phyloP scores from a whole-genome alignment of 2,329 filamentous ascomycete species.

The Furcasterigmium sp. region DNA sequence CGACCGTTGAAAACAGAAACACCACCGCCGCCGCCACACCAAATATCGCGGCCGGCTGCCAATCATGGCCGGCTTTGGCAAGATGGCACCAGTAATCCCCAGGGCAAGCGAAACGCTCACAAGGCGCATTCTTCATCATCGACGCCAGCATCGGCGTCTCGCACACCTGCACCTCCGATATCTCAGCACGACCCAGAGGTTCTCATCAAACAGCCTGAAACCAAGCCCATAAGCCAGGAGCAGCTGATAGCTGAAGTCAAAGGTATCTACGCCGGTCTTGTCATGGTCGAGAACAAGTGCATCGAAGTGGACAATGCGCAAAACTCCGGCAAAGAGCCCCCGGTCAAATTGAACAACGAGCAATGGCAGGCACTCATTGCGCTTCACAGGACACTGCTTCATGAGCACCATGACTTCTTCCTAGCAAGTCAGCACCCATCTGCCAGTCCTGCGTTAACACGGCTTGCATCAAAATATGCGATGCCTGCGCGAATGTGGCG shows the following conservation, averaged over 20 bases:
- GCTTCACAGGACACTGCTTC: slow-evolving; percentile 71
- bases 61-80: no score
- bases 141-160: no score
- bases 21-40: no score
- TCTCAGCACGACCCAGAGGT: neutral
- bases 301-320: slow-evolving; percentile 73
- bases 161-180: no score
- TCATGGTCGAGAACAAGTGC: slow-evolving; percentile 83
- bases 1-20: no score
- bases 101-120: no score
- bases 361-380: slow-evolving; percentile 84
- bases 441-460: slow-evolving; percentile 60
- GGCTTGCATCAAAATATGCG: slow-evolving; percentile 72
- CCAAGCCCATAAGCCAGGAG: slow-evolving; percentile 66
- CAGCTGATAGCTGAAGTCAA: slow-evolving; percentile 79
- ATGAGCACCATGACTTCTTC: slow-evolving; percentile 85
- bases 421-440: slow-evolving; percentile 82
- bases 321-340: slow-evolving; percentile 33
- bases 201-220: slow-evolving; percentile 49
- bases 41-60: no score
- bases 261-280: slow-evolving; percentile 74
- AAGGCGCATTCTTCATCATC: no score
- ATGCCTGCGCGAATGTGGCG: slow-evolving; percentile 96
- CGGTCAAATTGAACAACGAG: slow-evolving; percentile 47
- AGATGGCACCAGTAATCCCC: no score